Percentiles rank a stretch among this genome's conserved stretches.
These are phyloP conservation scores for Tulasnella sp. DNA, from an alignment of 768 basidiomycete species.

Conservation along the genomic window DNA sequence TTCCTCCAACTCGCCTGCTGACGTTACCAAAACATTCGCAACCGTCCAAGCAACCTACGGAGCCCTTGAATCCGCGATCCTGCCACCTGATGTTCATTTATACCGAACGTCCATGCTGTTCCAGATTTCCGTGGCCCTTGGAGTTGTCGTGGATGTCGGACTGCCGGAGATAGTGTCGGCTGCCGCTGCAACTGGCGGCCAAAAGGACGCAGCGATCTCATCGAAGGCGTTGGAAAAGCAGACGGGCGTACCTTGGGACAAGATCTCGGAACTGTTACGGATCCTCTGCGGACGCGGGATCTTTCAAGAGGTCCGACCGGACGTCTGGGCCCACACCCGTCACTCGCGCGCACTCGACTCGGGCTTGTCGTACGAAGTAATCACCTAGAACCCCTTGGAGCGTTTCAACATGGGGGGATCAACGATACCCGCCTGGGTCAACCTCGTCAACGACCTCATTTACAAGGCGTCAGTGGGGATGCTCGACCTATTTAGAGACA, in stretches of 20 bases:
- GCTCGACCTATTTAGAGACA: background rate
- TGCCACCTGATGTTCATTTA: background rate
- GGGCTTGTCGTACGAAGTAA: background rate
- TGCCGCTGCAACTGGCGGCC: background rate
- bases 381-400: background rate
- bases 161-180: background rate
- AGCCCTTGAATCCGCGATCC: background rate
- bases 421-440: background rate
- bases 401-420: background rate
- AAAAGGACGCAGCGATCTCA: too few relatives aligned
- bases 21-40: background rate
- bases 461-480: background rate
- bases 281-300: background rate
- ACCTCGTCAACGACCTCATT: background rate
- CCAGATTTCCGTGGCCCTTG: background rate
- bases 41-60: background rate
- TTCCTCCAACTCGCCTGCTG: too few relatives aligned
- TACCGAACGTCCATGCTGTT: background rate
- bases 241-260: background rate
- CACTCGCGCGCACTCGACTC: background rate
- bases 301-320: background rate
- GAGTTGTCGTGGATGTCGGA: background rate
- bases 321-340: background rate
- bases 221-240: background rate
- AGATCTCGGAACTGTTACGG: background rate